Conservation (phyloP, 192 early-diverging fungal species). For the Funneliformis geosporum region DNA sequence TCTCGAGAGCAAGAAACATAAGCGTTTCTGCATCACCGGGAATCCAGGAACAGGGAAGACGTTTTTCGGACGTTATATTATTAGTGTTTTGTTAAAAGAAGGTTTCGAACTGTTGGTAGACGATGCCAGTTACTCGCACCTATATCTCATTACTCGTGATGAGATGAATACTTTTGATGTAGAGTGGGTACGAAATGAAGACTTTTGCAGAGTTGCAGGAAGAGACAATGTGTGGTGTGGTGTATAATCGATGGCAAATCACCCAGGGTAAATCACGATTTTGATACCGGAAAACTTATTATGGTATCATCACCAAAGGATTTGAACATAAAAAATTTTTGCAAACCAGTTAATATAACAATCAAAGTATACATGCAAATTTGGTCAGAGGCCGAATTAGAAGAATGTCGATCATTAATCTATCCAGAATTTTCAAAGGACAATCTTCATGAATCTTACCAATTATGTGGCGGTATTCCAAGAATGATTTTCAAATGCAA, state of each 20-base stretch:
- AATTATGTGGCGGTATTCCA: slow-evolving; percentile 4
- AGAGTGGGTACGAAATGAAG: background rate
- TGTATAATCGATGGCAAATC: slow-evolving; percentile 1
- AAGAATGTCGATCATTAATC: background rate
- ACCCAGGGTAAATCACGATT: background rate
- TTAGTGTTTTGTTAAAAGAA: background rate
- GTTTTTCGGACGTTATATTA: background rate
- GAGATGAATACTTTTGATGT: background rate
- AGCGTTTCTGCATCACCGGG: background rate
- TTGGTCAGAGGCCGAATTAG: background rate
- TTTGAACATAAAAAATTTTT: background rate
- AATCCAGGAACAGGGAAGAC: background rate
- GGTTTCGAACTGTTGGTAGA: background rate
- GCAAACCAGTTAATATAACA: background rate
- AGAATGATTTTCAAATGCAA: background rate
- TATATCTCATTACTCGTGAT: background rate
- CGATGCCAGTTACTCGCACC: background rate
- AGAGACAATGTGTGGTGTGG: background rate
- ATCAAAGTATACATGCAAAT: slow-evolving; percentile 1
- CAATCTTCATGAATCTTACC: background rate
- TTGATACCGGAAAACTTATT: background rate
- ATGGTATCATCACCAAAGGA: slow-evolving; percentile 2
- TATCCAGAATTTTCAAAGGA: background rate
- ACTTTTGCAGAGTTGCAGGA: background rate
- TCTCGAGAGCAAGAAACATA: background rate